phyloP scores from a whole-genome alignment of 257 asterid species.

The Plantago major region DNA sequence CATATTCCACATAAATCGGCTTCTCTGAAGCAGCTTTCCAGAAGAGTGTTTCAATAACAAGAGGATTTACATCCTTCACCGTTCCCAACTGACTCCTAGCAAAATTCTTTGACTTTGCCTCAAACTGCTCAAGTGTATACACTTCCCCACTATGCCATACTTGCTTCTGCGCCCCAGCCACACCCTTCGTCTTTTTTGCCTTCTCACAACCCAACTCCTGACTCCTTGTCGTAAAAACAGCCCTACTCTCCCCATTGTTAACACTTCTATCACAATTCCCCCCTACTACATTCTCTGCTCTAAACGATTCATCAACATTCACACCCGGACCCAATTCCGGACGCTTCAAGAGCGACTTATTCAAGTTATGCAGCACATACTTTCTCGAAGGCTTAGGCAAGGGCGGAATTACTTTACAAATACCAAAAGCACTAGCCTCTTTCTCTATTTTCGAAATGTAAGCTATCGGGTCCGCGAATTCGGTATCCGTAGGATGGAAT shows the following conservation, averaged over 20 bases:
- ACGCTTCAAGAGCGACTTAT: constrained; percentile 75
- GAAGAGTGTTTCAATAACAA: constrained; percentile 75
- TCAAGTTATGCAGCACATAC: constrained; percentile 71
- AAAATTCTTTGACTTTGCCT: constrained; percentile 73
- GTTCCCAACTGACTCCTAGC: constrained; percentile 63
- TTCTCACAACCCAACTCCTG: constrained; percentile 82
- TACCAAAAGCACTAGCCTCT: constrained; percentile 93
- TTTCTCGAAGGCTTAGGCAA: constrained; percentile 85
- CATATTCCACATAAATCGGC: constrained; percentile 88
- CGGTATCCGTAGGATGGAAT: constrained; percentile 90
- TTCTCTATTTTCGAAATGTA: constrained; percentile 93
- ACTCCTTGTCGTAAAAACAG: constrained; percentile 85
- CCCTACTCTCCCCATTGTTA: constrained; percentile 41
- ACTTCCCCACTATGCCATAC: constrained; percentile 99
- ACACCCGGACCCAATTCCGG: constrained; percentile 70
- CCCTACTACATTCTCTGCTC: constrained; percentile 26
- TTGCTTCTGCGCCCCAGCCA: constrained; percentile 52
- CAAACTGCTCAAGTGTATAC: constrained; percentile 88
- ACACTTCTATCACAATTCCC: constrained; percentile 28
- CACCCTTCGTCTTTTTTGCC: constrained; percentile 49
- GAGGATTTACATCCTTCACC: constrained; percentile 76
- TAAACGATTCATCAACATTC: constrained; percentile 27
- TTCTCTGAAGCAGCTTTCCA: constrained; percentile 87
- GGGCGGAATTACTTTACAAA: constrained; percentile 95
- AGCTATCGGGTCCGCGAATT: constrained; percentile 96